Base-by-base conservation (phyloP, 192 early-diverging fungal species). In the Bifiguratus adelaidae region DNA sequence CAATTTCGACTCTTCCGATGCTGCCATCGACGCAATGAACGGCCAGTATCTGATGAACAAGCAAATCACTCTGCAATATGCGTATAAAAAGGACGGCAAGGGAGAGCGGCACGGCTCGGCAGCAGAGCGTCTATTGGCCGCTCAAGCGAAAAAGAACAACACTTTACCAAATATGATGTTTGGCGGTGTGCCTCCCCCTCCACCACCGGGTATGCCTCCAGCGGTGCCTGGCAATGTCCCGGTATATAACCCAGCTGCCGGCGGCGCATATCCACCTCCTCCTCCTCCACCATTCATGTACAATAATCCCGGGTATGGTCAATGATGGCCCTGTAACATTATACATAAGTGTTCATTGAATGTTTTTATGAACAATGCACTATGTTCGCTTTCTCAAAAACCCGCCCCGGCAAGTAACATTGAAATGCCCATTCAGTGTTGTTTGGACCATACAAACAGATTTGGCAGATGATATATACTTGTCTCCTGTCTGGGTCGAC, bases 21-120 rank as follows among this genome's bases (percentile, higher is more conserved):
- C 83, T n/a, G 96, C 96, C 0, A 85, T 99, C 34, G 91, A 94
- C 65, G 89, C 91, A 2, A 93, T 99, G 96, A 87, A 99, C 58
- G 88, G 91, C 6, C 94, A 97, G 64, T 96, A 86, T 62, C 59
- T 99, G 61, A 89, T 86, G 63, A 91, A 92, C 58, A 94, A 93
- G 55, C 81, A 84, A 22, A 86, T 99, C 47, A 80, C 70, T 23
- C 94, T 95, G 6, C 68, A 69, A 12, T 99, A 92, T 68, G 91
- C 94, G 2, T 90, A 92, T 55, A 99, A 97, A 63, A 99, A 99
- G 66, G 96, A 99, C 52, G 92, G 91, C 21, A 91, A 92, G 62
- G 96, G 96, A 21, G 94, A 97, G 57, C 56, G 92, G 15, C 96
- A 99, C 53, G 96, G 96, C 44, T 86, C 86, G 27, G 91, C 91